Conservation (phyloP, 148 eudicot species). For the Polygonum maritimum region DNA sequence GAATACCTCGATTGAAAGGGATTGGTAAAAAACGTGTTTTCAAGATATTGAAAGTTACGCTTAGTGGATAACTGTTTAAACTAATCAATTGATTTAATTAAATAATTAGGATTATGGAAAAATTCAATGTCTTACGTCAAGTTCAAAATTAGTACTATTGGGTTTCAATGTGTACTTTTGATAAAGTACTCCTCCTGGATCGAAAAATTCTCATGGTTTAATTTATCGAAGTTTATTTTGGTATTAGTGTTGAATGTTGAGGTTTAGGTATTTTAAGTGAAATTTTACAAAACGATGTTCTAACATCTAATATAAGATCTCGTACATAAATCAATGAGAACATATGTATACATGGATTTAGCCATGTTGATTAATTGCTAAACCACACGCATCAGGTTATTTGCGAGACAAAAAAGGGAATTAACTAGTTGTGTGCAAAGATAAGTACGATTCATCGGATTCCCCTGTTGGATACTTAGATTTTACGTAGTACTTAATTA, state of each 20-base stretch:
- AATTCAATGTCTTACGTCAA: neutral
- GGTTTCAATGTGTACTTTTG: neutral
- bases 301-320: too few relatives aligned
- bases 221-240: too few relatives aligned
- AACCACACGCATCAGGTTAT: too few relatives aligned
- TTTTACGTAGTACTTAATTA: neutral
- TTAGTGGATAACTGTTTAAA: constrained; percentile 1
- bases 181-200: neutral
- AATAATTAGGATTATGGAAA: neutral
- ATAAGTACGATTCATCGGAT: neutral
- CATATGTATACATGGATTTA: too few relatives aligned
- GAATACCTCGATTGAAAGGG: constrained; percentile 2
- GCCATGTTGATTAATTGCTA: too few relatives aligned
- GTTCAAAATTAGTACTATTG: neutral
- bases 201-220: too few relatives aligned
- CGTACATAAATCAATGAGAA: too few relatives aligned
- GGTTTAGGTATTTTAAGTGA: too few relatives aligned
- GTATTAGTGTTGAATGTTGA: too few relatives aligned
- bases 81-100: neutral
- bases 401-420: too few relatives aligned
- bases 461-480: neutral
- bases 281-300: too few relatives aligned
- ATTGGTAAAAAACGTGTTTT: constrained; percentile 5
- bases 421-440: too few relatives aligned
- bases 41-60: neutral